These are phyloP conservation scores for Peniophora sp. DNA, from an alignment of 1,284 basidiomycete species.

Conservation along the genomic window DNA sequence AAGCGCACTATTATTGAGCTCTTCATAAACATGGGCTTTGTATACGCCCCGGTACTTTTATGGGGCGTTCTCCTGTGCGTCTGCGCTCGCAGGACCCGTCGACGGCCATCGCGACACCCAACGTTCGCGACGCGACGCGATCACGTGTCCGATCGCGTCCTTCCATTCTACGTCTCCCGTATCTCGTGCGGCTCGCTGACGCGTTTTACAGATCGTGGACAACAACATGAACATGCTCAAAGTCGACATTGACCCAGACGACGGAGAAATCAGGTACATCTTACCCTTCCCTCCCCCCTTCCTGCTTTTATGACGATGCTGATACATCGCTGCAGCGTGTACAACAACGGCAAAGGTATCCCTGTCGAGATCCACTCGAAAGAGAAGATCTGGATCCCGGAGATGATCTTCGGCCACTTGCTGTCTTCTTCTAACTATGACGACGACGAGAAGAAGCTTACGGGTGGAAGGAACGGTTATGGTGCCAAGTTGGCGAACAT, in stretches of 20 bases:
- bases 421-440: constrained; percentile 98
- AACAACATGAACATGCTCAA: constrained; percentile 84
- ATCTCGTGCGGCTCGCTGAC: background rate
- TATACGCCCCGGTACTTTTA: too few relatives aligned
- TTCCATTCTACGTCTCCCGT: background rate
- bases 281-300: too few relatives aligned
- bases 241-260: constrained; percentile 80
- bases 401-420: constrained; percentile 95
- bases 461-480: constrained; percentile 97
- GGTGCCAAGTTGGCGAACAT: constrained; percentile 99
- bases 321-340: too few relatives aligned
- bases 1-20: too few relatives aligned
- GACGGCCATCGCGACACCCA: too few relatives aligned
- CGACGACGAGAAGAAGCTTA: constrained; percentile 98
- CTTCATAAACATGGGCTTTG: too few relatives aligned
- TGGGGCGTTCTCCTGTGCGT: too few relatives aligned
- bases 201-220: constrained; percentile 74
- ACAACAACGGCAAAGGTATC: constrained; percentile 96
- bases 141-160: too few relatives aligned
- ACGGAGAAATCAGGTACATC: constrained; percentile 53
- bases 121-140: too few relatives aligned
- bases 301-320: too few relatives aligned
- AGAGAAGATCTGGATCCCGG: constrained; percentile 95
- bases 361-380: constrained; percentile 94
- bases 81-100: too few relatives aligned